Percentiles rank a stretch among this genome's conserved stretches.
Evolutionary conservation across 106 monocot species (phyloP).

Genomic region (Chionographis japonica): DNA sequence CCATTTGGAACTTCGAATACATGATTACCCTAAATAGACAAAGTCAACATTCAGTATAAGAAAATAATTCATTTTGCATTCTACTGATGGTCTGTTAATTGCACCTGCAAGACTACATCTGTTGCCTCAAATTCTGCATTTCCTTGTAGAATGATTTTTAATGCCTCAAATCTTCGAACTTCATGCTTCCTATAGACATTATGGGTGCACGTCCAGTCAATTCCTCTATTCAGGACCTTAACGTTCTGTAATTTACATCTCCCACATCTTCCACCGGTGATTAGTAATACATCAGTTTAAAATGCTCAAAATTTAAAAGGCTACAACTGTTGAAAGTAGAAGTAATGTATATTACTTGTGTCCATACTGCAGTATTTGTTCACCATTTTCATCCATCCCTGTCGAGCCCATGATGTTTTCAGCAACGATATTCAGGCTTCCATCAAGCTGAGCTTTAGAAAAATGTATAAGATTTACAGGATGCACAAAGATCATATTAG

Average conservation of each 20-base stretch:
- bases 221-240: conserved; percentile 69
- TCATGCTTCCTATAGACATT: conserved; percentile 97
- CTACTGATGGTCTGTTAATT: background rate
- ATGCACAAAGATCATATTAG: background rate
- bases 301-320: too few relatives aligned
- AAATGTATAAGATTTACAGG: conserved; percentile 1
- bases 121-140: conserved; percentile 96
- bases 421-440: too few relatives aligned
- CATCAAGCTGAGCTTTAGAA: conserved; percentile 67
- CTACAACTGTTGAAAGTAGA: too few relatives aligned
- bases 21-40: conserved; percentile 68
- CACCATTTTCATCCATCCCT: too few relatives aligned
- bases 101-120: conserved; percentile 64
- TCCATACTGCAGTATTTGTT: too few relatives aligned
- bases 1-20: conserved; percentile 88
- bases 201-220: conserved; percentile 66
- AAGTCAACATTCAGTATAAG: background rate
- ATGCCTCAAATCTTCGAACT: conserved; percentile 58
- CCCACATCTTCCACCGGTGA: too few relatives aligned
- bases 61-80: background rate
- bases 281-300: too few relatives aligned
- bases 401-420: too few relatives aligned
- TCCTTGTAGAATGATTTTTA: conserved; percentile 73
- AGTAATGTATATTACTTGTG: too few relatives aligned
- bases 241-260: conserved; percentile 77